Conservation (phyloP, 148 eudicot genomes). For the Persicaria tinctoria region DNA sequence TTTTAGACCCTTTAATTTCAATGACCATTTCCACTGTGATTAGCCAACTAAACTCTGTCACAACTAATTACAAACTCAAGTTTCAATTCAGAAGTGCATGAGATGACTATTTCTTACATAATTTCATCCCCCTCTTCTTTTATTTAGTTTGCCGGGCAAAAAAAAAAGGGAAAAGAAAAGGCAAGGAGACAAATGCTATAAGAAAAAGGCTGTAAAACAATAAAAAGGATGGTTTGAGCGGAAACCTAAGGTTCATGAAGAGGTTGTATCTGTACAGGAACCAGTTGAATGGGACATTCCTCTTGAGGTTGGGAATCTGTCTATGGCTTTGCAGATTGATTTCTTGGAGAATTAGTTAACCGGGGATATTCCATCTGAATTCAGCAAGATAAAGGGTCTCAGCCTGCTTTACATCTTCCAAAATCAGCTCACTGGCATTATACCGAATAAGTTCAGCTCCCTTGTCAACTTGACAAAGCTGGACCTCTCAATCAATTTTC, state of each 20-base stretch:
- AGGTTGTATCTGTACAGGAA: slow-evolving; percentile 70
- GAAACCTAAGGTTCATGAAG: slow-evolving; percentile 44
- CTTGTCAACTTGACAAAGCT: slow-evolving; percentile 62
- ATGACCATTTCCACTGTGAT: background rate
- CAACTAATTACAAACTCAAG: background rate
- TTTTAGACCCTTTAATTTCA: background rate
- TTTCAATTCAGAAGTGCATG: background rate
- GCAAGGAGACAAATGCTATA: background rate
- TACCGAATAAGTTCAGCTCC: slow-evolving; percentile 59
- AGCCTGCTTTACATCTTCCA: slow-evolving; percentile 64
- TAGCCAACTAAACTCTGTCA: slow-evolving; percentile 4
- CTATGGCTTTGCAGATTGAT: slow-evolving; percentile 63
- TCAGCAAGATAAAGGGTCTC: slow-evolving; percentile 53
- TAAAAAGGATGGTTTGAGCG: slow-evolving; percentile 9
- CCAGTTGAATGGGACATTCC: slow-evolving; percentile 82
- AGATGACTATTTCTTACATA: background rate
- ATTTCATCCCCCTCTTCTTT: background rate
- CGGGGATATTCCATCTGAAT: slow-evolving; percentile 73
- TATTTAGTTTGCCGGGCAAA: no score
- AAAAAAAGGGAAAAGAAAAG: background rate
- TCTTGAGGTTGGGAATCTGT: slow-evolving; percentile 69
- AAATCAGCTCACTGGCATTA: slow-evolving; percentile 61
- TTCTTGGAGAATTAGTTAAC: slow-evolving; percentile 70
- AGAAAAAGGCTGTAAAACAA: background rate
- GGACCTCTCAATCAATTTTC: slow-evolving; percentile 75